These are phyloP conservation scores for Diaporthe helianthi DNA, from an alignment of 2,329 filamentous ascomycete species.

Conservation along the genomic window DNA sequence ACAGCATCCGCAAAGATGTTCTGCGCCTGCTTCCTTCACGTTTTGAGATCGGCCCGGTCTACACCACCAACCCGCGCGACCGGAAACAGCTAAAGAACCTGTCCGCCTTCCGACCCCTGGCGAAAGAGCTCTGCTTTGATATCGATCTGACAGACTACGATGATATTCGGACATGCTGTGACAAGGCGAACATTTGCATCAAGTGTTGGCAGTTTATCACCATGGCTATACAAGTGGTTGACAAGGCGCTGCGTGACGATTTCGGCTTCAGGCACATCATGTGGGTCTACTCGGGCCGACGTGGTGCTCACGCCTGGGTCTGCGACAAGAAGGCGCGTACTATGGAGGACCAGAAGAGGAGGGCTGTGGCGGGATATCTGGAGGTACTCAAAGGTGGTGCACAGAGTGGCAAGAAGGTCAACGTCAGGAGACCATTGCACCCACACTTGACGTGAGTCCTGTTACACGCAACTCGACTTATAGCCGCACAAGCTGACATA, in stretches of 20 bases:
- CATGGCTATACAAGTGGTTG: slow-evolving; percentile 95
- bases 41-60: slow-evolving; percentile 98
- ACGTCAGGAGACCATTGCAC: slow-evolving; percentile 83
- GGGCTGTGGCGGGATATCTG: slow-evolving; percentile 86
- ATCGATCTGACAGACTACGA: slow-evolving; percentile 99
- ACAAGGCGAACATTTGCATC: slow-evolving; percentile 88
- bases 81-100: slow-evolving; percentile 85
- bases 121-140: slow-evolving; percentile 98
- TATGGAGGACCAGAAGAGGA: slow-evolving; percentile 85
- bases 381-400: slow-evolving; percentile 88
- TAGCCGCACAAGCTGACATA: slow-evolving; percentile 31
- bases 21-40: slow-evolving; percentile 86
- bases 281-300: slow-evolving; percentile 97
- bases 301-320: slow-evolving; percentile 98
- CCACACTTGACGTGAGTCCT: slow-evolving; percentile 76
- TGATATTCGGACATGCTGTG: slow-evolving; percentile 93
- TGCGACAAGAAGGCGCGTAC: slow-evolving; percentile 86
- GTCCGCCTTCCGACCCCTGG: slow-evolving; percentile 81
- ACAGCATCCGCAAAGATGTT: slow-evolving; percentile 86
- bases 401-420: slow-evolving; percentile 86
- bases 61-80: slow-evolving; percentile 91
- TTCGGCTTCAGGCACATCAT: slow-evolving; percentile 97
- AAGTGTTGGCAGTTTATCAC: slow-evolving; percentile 98
- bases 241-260: slow-evolving; percentile 85
- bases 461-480: background rate